Evolutionary conservation across 768 basidiomycete species (phyloP), one percentile per base, ranked within the genome.

Genomic region (Sutorius australiensis): DNA sequence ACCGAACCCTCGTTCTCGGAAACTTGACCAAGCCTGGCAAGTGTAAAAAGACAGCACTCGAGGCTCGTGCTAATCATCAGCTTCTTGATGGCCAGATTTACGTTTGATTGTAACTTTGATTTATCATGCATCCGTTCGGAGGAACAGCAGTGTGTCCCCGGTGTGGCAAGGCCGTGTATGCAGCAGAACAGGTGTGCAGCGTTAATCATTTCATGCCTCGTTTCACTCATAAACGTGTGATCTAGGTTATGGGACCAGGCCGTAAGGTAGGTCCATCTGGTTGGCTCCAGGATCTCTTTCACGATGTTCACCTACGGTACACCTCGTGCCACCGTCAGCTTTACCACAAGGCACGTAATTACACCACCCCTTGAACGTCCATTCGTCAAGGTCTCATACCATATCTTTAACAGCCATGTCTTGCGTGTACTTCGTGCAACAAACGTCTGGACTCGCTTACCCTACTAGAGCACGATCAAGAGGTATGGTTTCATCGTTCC

Each of bases 181-280:
- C 87, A 55, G 92, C 91, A 47, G 92, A 95, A 68, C 90, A 94
- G 80, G 89, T 86, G 55, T 57, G 76, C 32, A 28, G 13, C 40
- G 48, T 46, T 33, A 9, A 14, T 33, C 11, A 13, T 57, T 34
- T 13, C 48, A 32, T 39, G 17, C 31, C 30, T 30, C 44, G 42
- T 37, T 49, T 16, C 21, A 48, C 45, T 53, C 36, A 56, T 55
- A 8, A 30, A 13, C 38, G 6, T 61, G 43, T 61, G 54, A 56
- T 48, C 52, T 60, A 91, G 88, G 81, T 81, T 30, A 83, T 94
- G 76, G 92, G 92, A 17, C 92, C 92, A 48, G 92, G 88, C 21
- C 81, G 92, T 66, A 92, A 87, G 82, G 92, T 91, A 64, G 62
- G 80, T 58, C 28, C 53, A 53, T 54, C 51, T 47, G 39, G 33